These are phyloP conservation scores for Leavenworthia alabamica DNA, from an alignment of 345 rosid genomes.

Conservation along the genomic window DNA sequence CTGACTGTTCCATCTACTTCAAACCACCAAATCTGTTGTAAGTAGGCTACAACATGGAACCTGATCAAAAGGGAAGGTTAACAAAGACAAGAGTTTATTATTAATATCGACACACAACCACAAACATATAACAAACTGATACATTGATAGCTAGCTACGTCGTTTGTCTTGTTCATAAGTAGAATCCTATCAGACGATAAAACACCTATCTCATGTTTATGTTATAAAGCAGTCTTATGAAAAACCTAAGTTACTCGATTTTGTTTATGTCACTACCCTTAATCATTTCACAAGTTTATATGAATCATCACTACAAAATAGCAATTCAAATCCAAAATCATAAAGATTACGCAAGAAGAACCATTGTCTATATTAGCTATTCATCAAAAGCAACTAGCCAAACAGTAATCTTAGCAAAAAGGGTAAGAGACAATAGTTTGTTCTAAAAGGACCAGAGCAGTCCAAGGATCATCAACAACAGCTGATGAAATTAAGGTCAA, in stretches of 20 bases:
- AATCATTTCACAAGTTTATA: neutral
- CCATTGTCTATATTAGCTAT: neutral
- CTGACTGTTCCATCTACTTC: slow-evolving; percentile 79
- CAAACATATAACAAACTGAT: neutral
- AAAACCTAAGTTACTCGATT: neutral
- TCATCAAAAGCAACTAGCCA: neutral
- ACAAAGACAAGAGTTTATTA: neutral
- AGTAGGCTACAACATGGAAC: slow-evolving; percentile 71
- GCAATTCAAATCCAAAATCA: neutral
- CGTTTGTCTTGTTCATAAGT: no score
- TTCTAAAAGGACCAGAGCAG: neutral
- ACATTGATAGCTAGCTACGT: neutral
- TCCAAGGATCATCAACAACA: slow-evolving; percentile 1
- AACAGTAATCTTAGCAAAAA: neutral
- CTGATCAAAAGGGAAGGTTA: slow-evolving; percentile 32
- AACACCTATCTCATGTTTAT: neutral
- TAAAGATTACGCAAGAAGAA: neutral
- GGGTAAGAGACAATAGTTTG: neutral
- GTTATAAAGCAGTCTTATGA: neutral
- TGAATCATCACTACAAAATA: neutral
- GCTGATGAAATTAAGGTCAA: neutral
- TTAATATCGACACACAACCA: neutral
- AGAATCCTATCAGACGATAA: neutral
- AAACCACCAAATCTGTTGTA: slow-evolving; percentile 96
- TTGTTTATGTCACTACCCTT: neutral